phyloP scores from a whole-genome alignment of 1,139 yeast species.

The Cylindricascospora bacillispora region DNA sequence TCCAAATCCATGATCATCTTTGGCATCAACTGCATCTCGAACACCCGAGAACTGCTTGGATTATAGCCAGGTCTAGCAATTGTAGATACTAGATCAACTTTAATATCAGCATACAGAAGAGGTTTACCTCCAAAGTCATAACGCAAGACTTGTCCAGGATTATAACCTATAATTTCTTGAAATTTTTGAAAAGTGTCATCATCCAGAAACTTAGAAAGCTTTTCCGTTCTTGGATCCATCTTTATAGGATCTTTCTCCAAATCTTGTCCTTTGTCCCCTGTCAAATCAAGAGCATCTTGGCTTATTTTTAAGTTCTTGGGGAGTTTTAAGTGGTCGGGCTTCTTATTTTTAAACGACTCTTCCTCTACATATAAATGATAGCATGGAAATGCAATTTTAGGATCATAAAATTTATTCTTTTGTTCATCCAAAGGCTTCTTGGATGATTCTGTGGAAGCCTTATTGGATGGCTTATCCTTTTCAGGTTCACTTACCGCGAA shows the following conservation, averaged over 20 bases:
- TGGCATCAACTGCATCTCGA: slow-evolving; percentile 92
- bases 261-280: slow-evolving; percentile 27
- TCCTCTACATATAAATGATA: slow-evolving; percentile 55
- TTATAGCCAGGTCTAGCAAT: slow-evolving; percentile 32
- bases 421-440: slow-evolving; percentile 14
- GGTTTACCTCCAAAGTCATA: slow-evolving; percentile 71
- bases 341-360: slow-evolving; percentile 38
- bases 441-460: slow-evolving; percentile 13
- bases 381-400: slow-evolving; percentile 38
- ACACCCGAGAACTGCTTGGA: slow-evolving; percentile 50
- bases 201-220: slow-evolving; percentile 38
- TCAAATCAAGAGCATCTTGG: slow-evolving; percentile 22
- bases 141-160: slow-evolving; percentile 76
- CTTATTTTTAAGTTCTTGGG: slow-evolving; percentile 27
- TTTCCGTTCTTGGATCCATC: slow-evolving; percentile 30
- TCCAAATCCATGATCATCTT: slow-evolving; percentile 79
- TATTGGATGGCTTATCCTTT: slow-evolving; percentile 2
- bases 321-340: slow-evolving; percentile 37
- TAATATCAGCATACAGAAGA: slow-evolving; percentile 48
- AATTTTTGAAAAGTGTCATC: slow-evolving; percentile 74
- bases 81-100: slow-evolving; percentile 24
- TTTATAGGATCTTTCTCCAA: slow-evolving; percentile 19
- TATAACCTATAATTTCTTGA: slow-evolving; percentile 58
- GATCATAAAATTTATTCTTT: slow-evolving; percentile 16
- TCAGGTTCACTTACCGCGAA: no score